phyloP scores from a whole-genome alignment of 441 rosid species.

The Euphorbia schlechtendalii region DNA sequence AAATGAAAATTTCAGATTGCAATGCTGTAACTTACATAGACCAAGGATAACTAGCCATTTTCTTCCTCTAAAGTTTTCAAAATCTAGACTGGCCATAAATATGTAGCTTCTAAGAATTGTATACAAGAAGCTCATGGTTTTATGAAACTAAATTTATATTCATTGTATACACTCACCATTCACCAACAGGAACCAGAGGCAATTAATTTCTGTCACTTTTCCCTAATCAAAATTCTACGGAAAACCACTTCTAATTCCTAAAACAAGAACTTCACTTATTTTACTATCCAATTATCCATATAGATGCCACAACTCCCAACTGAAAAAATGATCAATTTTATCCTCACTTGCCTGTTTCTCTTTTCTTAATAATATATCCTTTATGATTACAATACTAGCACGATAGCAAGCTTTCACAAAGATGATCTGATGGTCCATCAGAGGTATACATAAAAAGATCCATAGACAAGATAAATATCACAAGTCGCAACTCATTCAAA shows the following conservation, averaged over 20 bases:
- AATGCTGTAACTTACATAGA: neutral
- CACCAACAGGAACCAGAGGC: neutral
- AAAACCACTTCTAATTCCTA: slow-evolving; percentile 3
- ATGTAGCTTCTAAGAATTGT: neutral
- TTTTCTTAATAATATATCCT: neutral
- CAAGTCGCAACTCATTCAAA: slow-evolving; percentile 3
- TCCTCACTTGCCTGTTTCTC: neutral
- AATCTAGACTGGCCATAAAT: neutral
- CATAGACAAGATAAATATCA: neutral
- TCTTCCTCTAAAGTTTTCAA: neutral
- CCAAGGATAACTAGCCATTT: neutral
- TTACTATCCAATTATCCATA: neutral
- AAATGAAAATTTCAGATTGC: neutral
- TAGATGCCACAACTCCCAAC: neutral
- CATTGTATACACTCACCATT: neutral
- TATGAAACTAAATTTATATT: neutral
- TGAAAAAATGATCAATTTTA: neutral
- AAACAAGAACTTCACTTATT: neutral
- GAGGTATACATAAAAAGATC: neutral
- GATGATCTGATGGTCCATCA: neutral
- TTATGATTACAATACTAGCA: neutral
- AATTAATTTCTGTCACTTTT: neutral
- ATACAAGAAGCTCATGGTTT: neutral
- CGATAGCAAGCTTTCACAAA: neutral
- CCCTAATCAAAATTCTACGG: neutral